phyloP scores from a whole-genome alignment of 805 yeast genomes.

The Wickerhamomyces hampshirensis region DNA sequence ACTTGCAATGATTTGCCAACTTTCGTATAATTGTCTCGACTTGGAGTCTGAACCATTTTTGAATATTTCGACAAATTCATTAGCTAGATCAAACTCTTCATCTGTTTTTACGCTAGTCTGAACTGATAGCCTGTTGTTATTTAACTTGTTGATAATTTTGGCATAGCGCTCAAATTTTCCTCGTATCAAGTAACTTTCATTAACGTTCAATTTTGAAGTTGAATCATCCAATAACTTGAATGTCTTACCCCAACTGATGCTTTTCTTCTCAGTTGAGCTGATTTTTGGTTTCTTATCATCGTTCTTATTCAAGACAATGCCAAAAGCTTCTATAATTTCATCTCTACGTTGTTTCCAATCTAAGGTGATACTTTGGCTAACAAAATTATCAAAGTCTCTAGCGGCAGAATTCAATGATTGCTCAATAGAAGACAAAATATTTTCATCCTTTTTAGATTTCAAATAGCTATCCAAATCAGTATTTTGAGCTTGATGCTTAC shows the following conservation, averaged over 20 bases:
- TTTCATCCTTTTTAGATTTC: constrained; percentile 72
- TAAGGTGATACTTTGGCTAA: constrained; percentile 63
- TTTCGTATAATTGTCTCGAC: constrained; percentile 67
- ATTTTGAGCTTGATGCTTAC: constrained; percentile 15
- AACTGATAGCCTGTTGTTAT: constrained; percentile 58
- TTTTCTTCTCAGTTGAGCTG: constrained; percentile 2
- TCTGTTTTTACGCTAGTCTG: constrained; percentile 10
- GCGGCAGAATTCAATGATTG: constrained; percentile 70
- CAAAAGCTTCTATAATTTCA: constrained; percentile 68
- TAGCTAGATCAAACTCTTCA: constrained; percentile 48
- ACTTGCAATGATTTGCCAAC: constrained; percentile 61
- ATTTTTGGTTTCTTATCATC: constrained; percentile 11
- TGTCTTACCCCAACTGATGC: constrained; percentile 28
- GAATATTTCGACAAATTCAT: constrained; percentile 57
- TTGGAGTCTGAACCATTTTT: constrained; percentile 54
- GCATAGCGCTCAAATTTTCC: constrained; percentile 73
- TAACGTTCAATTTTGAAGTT: constrained; percentile 37
- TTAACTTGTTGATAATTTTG: constrained; percentile 61
- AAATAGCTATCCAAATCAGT: constrained; percentile 59
- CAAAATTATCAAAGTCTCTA: constrained; percentile 74
- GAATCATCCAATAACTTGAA: constrained; percentile 25
- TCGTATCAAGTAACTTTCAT: constrained; percentile 35
- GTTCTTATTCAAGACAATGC: constrained; percentile 39
- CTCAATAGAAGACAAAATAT: constrained; percentile 76
- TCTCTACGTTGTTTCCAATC: constrained; percentile 84